These are phyloP conservation scores for Hericium rajendrae DNA, from an alignment of 768 basidiomycete genomes.

Conservation along the genomic window DNA sequence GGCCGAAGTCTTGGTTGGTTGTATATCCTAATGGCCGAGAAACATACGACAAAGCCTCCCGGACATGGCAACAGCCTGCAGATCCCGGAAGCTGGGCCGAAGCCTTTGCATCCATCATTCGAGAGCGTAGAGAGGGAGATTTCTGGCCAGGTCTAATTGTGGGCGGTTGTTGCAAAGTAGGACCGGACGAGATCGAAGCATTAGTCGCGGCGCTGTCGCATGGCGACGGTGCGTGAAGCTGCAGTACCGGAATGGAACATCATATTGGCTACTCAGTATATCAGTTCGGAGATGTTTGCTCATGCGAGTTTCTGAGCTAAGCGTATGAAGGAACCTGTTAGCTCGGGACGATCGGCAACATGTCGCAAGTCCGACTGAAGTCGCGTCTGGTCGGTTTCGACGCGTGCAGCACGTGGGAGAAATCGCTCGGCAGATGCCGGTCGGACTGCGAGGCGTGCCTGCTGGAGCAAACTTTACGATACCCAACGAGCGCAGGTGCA, in stretches of 20 bases:
- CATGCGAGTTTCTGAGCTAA: too few relatives aligned
- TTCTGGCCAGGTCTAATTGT: constrained; percentile 45
- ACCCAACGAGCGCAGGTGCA: constrained; percentile 10
- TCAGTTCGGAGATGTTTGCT: too few relatives aligned
- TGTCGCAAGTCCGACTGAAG: too few relatives aligned
- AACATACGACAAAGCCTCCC: constrained; percentile 36
- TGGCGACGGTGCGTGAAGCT: not conserved
- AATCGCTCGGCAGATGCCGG: constrained; percentile 6
- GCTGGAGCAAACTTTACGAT: constrained; percentile 3
- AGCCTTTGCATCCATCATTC: constrained; percentile 19
- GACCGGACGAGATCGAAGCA: constrained; percentile 39
- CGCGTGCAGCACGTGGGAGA: not conserved
- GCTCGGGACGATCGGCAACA: too few relatives aligned
- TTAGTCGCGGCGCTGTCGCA: not conserved
- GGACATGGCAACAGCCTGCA: constrained; percentile 30
- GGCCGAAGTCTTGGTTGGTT: constrained; percentile 42
- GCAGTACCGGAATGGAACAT: too few relatives aligned
- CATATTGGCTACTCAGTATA: too few relatives aligned
- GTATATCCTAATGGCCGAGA: constrained; percentile 68
- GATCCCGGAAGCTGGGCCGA: constrained; percentile 26
- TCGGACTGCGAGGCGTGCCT: not conserved
- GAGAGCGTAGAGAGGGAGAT: constrained; percentile 10
- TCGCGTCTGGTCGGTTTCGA: not conserved
- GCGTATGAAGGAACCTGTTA: too few relatives aligned
- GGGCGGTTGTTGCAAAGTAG: constrained; percentile 64